Conservation (phyloP, 202 grass and related monocot genomes). For the Setaria viridis region DNA sequence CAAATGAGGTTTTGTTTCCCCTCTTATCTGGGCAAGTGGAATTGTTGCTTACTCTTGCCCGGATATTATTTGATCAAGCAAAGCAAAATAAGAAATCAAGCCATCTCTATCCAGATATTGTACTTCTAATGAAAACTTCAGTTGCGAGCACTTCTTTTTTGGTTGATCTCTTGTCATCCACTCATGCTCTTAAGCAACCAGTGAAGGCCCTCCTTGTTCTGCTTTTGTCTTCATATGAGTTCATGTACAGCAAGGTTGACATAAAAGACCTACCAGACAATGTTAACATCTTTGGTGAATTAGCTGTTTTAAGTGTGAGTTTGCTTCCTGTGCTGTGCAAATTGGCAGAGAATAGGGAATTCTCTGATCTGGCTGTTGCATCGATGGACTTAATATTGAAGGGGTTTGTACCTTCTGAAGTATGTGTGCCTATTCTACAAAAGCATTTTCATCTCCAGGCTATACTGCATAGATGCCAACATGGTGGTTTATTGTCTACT, state of each 20-base stretch:
- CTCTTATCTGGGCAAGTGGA: conserved; percentile 72
- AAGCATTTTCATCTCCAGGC: conserved; percentile 74
- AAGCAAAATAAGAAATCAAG: conserved; percentile 44
- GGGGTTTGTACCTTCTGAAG: conserved; percentile 55
- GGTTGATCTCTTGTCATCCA: conserved; percentile 63
- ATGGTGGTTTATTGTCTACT: conserved; percentile 54
- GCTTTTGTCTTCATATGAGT: conserved; percentile 62
- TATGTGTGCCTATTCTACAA: conserved; percentile 72
- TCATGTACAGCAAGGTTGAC: conserved; percentile 51
- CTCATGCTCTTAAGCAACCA: conserved; percentile 59
- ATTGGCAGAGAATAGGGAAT: conserved; percentile 72
- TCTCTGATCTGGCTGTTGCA: conserved; percentile 66
- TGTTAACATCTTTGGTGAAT: conserved; percentile 63
- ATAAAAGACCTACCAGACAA: conserved; percentile 50
- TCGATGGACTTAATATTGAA: conserved; percentile 88
- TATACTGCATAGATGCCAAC: conserved; percentile 72
- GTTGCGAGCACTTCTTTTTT: conserved; percentile 58
- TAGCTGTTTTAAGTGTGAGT: conserved; percentile 51
- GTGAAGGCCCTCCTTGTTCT: conserved; percentile 74
- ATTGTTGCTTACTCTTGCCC: conserved; percentile 65
- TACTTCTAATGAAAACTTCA: conserved; percentile 65
- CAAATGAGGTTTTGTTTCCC: conserved; percentile 59
- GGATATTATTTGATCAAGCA: conserved; percentile 55
- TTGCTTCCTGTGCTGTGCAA: conserved; percentile 89
- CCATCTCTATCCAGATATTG: conserved; percentile 48